Conservation (phyloP, 805 yeast genomes). For the Ogataea pignaliae region DNA sequence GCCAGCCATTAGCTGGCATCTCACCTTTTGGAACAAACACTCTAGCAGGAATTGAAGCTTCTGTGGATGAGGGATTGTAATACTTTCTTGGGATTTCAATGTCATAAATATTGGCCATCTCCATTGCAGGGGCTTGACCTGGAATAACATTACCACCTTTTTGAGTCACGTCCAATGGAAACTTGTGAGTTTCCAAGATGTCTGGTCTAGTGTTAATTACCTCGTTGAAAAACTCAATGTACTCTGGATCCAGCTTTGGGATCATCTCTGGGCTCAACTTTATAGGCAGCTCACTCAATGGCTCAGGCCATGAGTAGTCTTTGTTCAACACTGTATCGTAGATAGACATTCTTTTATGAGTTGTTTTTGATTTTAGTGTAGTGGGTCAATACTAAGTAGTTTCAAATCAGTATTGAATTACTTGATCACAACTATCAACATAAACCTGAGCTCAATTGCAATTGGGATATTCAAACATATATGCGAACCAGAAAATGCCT, state of each 20-base stretch:
- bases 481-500: too few relatives aligned
- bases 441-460: too few relatives aligned
- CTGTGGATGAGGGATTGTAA: conserved; percentile 16
- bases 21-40: conserved; percentile 28
- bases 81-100: conserved; percentile 25
- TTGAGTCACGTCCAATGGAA: conserved; percentile 17
- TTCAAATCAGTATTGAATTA: too few relatives aligned
- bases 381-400: too few relatives aligned
- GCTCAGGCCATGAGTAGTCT: conserved; percentile 24
- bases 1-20: conserved; percentile 20
- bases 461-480: too few relatives aligned
- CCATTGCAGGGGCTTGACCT: conserved; percentile 25
- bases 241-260: conserved; percentile 20
- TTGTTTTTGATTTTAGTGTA: neutral
- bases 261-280: conserved; percentile 16
- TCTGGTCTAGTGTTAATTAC: conserved; percentile 12
- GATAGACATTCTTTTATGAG: conserved; percentile 1
- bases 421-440: too few relatives aligned
- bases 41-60: conserved; percentile 20
- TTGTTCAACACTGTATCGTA: conserved; percentile 13
- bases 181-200: conserved; percentile 14
- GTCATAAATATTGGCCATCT: conserved; percentile 17
- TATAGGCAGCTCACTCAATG: conserved; percentile 24
- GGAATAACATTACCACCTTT: conserved; percentile 20
- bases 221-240: conserved; percentile 17